Percentiles rank a stretch among this genome's conserved stretches.
Conservation (phyloP, 1,139 yeast genomes). For the Suhomyces bribrorum region DNA sequence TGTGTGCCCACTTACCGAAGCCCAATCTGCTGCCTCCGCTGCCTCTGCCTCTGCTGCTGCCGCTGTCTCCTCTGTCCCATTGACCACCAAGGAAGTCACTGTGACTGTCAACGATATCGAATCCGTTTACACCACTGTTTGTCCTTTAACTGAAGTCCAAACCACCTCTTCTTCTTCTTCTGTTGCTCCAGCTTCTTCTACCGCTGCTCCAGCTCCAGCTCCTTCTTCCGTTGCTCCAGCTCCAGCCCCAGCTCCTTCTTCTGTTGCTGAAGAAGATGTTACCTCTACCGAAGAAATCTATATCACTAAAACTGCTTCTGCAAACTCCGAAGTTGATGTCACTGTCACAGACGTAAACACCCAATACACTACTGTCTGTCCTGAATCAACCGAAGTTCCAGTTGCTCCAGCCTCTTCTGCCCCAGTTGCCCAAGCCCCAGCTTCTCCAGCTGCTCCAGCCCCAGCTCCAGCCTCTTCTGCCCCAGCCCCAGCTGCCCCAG, state of each 20-base stretch:
- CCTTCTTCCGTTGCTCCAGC: constrained; percentile 12
- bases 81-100: constrained; percentile 12
- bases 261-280: constrained; percentile 8
- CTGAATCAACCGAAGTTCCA: constrained; percentile 11
- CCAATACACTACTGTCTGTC: constrained; percentile 14
- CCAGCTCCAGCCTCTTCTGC: constrained; percentile 8
- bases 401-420: constrained; percentile 10
- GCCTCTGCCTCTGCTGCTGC: constrained; percentile 10
- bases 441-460: constrained; percentile 5
- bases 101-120: constrained; percentile 17
- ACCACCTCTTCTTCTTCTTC: constrained; percentile 9
- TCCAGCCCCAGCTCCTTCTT: constrained; percentile 8
- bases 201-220: constrained; percentile 10
- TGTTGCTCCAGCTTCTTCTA: constrained; percentile 7
- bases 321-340: constrained; percentile 5
- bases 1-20: constrained; percentile 21
- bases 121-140: constrained; percentile 22
- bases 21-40: constrained; percentile 11
- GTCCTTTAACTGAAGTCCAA: constrained; percentile 12
- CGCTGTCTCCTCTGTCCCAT: constrained; percentile 4
- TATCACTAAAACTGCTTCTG: constrained; percentile 4
- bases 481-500: constrained; percentile 21
- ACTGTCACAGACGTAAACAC: constrained; percentile 12
- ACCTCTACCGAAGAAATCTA: constrained; percentile 6
- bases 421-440: constrained; percentile 10